A percentile compares a stretch with the other conserved stretches of the same genome.
Evolutionary conservation across 2,329 filamentous ascomycete genomes (phyloP).

Genomic region (Microsporum canis): DNA sequence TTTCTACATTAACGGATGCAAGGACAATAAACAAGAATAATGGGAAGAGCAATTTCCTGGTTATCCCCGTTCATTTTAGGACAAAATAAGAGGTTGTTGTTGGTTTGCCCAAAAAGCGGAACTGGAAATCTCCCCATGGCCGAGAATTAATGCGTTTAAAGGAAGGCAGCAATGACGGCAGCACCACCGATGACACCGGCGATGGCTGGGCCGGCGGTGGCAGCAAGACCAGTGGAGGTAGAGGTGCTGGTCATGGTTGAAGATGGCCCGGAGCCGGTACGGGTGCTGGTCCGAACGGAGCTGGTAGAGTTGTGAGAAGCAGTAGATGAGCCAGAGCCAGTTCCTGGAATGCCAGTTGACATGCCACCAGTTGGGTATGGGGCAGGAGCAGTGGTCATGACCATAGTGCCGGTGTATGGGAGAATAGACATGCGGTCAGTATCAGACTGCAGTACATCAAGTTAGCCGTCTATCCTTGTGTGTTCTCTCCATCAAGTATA

Average conservation of each 20-base stretch:
- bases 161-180: constrained; percentile 32
- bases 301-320: constrained; percentile 6
- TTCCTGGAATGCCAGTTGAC: constrained; percentile 4
- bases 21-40: not conserved
- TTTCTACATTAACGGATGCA: not conserved
- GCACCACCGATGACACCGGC: constrained; percentile 31
- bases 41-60: not conserved
- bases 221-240: constrained; percentile 8
- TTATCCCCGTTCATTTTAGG: not conserved
- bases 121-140: not conserved
- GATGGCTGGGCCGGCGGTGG: constrained; percentile 11
- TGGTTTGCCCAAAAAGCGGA: not conserved
- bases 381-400: constrained; percentile 7
- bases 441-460: constrained; percentile 10
- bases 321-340: constrained; percentile 8
- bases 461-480: constrained; percentile 9
- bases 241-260: not conserved
- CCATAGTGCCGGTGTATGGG: constrained; percentile 6
- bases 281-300: constrained; percentile 16
- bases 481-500: not conserved
- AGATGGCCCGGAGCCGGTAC: constrained; percentile 8
- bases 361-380: constrained; percentile 7
- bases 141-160: constrained; percentile 22
- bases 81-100: not conserved
- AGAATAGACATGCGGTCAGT: constrained; percentile 13